Base-by-base conservation (phyloP, 306 rosid genomes). In the Trichosanthes truncata region DNA sequence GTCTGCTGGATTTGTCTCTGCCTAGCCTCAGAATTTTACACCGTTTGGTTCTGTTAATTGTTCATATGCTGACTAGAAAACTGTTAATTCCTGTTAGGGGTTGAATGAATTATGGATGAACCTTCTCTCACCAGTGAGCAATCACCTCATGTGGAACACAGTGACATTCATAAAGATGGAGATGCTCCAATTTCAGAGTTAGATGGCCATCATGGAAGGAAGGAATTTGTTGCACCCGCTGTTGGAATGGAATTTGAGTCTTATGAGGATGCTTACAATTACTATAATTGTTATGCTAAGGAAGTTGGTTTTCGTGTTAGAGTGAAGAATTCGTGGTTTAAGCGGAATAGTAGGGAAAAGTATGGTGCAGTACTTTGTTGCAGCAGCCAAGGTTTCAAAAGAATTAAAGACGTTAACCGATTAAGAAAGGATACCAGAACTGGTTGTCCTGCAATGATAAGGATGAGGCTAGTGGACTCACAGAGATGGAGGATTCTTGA, bases 321-420 rank as follows among this genome's bases (percentile, higher is more conserved):
- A 89, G 98, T 94, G 84, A 94, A 94, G 85, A 94, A 94, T 82
- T 94, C 97, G 9, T 94, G 98, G 97, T 94, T 92, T 83, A 92
- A 94, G 87, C 88, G 97, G 82, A 92, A 94, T 83, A 92, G 97
- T 76, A 90, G 90, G 78, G 98, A 94, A 82, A 94, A 94, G 84
- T 92, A 94, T 35, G 98, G 98, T 79, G 98, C 98, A 0, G 97
- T 94, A 61, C 97, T 94, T 81, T 94, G 98, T 77, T 94, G 98
- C 79, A 94, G 98, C 84, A 94, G 98, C 84, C 98, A 94, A 84
- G 98, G 98, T 78, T 94, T 94, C 88, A 94, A 94, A 84, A 88
- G 97, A 83, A 79, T 87, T 71, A 94, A 94, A 84, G 98, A 94
- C 53, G 92, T 87, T 72, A 94, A 86, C 84, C 93, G 91, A 77